A percentile compares a stretch with the other conserved stretches of the same genome.
Conservation (phyloP, 805 yeast species). For the Starmerella potacharoeniae region DNA sequence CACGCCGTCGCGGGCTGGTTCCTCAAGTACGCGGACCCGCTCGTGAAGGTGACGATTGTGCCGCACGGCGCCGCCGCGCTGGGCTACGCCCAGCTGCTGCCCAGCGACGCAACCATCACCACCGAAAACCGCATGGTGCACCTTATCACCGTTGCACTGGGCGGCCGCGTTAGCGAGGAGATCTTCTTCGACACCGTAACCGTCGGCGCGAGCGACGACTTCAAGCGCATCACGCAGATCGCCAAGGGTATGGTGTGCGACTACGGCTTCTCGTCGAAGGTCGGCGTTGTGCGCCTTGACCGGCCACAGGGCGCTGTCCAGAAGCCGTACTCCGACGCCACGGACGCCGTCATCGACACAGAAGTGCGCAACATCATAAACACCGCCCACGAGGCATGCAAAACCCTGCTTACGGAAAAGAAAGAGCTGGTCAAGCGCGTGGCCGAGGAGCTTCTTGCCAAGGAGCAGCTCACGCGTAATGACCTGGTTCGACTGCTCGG, state of each 20-base stretch:
- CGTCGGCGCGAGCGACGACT: conserved; percentile 86
- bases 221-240: conserved; percentile 79
- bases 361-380: conserved; percentile 59
- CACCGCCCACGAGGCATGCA: conserved; percentile 54
- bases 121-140: conserved; percentile 66
- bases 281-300: conserved; percentile 57
- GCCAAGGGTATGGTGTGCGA: conserved; percentile 83
- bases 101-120: conserved; percentile 74
- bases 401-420: conserved; percentile 45
- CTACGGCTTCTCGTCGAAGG: conserved; percentile 74
- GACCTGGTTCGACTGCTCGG: conserved; percentile 72
- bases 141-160: conserved; percentile 87
- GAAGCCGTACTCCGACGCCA: conserved; percentile 62
- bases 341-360: conserved; percentile 53
- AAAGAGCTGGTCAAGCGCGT: conserved; percentile 51
- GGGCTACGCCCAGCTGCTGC: conserved; percentile 92
- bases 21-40: conserved; percentile 76
- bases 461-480: conserved; percentile 71
- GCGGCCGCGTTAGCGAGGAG: conserved; percentile 89
- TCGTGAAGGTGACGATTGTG: conserved; percentile 83
- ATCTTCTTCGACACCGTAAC: conserved; percentile 78
- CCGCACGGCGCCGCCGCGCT: conserved; percentile 92
- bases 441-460: conserved; percentile 58
- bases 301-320: conserved; percentile 37
- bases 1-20: conserved; percentile 96